Evolutionary conservation across 2,329 filamentous ascomycete genomes (phyloP).

Genomic region (Fusarium succisae): DNA sequence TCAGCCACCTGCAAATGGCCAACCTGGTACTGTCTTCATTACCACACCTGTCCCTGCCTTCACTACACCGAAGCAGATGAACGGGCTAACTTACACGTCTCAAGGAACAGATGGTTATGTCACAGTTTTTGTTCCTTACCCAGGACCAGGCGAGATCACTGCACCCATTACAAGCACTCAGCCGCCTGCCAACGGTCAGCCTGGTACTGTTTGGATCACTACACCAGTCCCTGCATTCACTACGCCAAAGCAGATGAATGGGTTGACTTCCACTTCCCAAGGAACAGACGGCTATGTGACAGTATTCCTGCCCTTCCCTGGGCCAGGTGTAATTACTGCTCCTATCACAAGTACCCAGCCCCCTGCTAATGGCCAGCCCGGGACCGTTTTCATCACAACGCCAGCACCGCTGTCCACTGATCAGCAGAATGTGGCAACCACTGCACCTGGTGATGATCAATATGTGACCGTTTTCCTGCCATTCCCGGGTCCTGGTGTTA

Average conservation of each 20-base stretch:
- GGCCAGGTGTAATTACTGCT: conserved; percentile 6
- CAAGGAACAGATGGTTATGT: conserved; percentile 14
- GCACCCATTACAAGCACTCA: conserved; percentile 8
- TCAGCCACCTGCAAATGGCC: neutral
- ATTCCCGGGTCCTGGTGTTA: conserved; percentile 14
- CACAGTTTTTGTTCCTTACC: conserved; percentile 8
- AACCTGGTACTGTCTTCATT: conserved; percentile 16
- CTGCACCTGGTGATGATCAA: neutral
- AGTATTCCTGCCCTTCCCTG: conserved; percentile 4
- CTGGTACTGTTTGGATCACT: conserved; percentile 18
- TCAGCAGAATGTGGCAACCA: neutral
- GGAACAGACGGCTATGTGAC: conserved; percentile 19
- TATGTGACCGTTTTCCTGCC: conserved; percentile 23
- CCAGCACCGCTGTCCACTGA: neutral
- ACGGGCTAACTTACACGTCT: neutral
- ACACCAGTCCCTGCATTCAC: neutral
- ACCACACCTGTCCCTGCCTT: neutral
- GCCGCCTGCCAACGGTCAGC: neutral
- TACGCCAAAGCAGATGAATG: neutral
- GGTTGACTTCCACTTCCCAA: neutral
- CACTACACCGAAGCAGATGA: neutral
- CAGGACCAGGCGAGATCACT: conserved; percentile 6
- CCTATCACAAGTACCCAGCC: conserved; percentile 6
- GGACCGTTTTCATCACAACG: conserved; percentile 16
- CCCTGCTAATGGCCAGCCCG: neutral